These are phyloP conservation scores for Simmondsia chinensis DNA, from an alignment of 148 eudicot genomes.

Conservation along the genomic window DNA sequence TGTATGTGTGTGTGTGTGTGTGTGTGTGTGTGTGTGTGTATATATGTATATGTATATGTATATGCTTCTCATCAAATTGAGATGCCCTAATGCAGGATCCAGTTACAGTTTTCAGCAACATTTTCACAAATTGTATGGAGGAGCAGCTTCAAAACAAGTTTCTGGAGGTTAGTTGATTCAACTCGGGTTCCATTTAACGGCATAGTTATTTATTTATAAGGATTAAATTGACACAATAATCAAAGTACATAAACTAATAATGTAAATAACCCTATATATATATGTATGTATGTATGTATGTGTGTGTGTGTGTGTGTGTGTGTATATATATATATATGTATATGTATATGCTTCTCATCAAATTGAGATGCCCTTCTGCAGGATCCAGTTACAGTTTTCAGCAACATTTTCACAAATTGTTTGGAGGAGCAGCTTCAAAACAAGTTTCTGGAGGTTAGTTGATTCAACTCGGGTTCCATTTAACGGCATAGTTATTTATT, in stretches of 20 bases:
- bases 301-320: too few relatives aligned
- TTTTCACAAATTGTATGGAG: conserved; percentile 46
- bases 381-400: conserved; percentile 40
- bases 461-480: neutral
- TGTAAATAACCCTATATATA: too few relatives aligned
- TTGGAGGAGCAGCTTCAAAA: conserved; percentile 40
- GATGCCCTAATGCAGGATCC: conserved; percentile 28
- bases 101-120: conserved; percentile 34
- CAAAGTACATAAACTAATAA: too few relatives aligned
- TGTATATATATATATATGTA: too few relatives aligned
- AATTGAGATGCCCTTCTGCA: conserved; percentile 8
- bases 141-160: conserved; percentile 31
- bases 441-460: conserved; percentile 43
- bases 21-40: too few relatives aligned
- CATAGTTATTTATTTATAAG: too few relatives aligned
- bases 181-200: neutral
- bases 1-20: too few relatives aligned
- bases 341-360: too few relatives aligned
- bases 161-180: conserved; percentile 36
- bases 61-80: neutral
- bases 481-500: too few relatives aligned
- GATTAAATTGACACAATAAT: too few relatives aligned
- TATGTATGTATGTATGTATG: too few relatives aligned
- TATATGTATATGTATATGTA: too few relatives aligned
- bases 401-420: conserved; percentile 41